Conservation (phyloP, 805 yeast species). For the Cyberlindnera amylophila region DNA sequence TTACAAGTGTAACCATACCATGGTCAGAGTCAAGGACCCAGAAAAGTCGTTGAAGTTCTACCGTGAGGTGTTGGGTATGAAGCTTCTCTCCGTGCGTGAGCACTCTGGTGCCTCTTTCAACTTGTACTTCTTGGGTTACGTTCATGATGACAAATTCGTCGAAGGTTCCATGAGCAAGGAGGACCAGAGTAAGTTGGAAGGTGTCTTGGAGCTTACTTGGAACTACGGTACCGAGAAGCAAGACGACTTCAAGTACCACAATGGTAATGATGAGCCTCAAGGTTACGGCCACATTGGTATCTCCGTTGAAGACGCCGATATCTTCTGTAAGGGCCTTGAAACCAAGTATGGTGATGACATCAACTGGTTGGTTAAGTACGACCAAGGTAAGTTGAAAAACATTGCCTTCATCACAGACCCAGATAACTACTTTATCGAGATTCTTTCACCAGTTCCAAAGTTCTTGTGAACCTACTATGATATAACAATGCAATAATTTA, state of each 20-base stretch:
- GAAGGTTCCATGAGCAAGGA: conserved; percentile 34
- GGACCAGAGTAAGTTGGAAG: conserved; percentile 47
- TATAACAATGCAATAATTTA: neutral
- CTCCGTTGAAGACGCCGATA: conserved; percentile 58
- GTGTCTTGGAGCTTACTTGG: conserved; percentile 85
- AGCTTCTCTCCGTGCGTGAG: conserved; percentile 52
- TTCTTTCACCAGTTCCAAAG: conserved; percentile 42
- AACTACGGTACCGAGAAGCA: conserved; percentile 95
- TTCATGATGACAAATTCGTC: conserved; percentile 41
- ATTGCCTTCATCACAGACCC: conserved; percentile 83
- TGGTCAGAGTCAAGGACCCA: conserved; percentile 92
- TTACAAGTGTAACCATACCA: conserved; percentile 70
- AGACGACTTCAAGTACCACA: conserved; percentile 69
- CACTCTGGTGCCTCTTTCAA: conserved; percentile 75
- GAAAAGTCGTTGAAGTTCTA: conserved; percentile 73
- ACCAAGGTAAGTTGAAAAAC: conserved; percentile 51
- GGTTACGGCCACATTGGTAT: conserved; percentile 90
- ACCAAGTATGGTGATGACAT: conserved; percentile 44
- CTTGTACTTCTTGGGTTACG: conserved; percentile 80
- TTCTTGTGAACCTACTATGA: neutral
- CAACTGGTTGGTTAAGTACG: conserved; percentile 56
- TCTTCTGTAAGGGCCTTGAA: conserved; percentile 48
- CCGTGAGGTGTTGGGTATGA: conserved; percentile 76
- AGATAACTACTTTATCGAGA: conserved; percentile 83
- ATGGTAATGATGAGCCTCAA: conserved; percentile 72